phyloP scores from a whole-genome alignment of 495 filamentous ascomycete genomes.

The Annulohypoxylon maeteangense region DNA sequence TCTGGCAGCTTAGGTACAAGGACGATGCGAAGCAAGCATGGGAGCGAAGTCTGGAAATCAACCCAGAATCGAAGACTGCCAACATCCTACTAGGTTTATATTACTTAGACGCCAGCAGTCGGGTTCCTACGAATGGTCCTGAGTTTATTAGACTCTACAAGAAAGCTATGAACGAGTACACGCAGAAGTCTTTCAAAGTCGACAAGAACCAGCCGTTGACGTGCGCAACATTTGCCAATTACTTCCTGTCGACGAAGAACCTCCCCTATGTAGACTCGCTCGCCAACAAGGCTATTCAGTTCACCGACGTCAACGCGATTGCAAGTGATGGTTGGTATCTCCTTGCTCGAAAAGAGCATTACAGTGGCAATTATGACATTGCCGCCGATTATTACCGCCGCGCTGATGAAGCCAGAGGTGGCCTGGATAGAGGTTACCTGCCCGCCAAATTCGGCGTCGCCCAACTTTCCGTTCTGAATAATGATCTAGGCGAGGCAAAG shows the following conservation, averaged over 20 bases:
- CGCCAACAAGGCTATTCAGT: constrained; percentile 91
- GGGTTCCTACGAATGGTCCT: constrained; percentile 76
- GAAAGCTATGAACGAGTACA: constrained; percentile 93
- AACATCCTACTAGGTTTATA: constrained; percentile 90
- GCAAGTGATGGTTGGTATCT: constrained; percentile 97
- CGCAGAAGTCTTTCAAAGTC: constrained; percentile 92
- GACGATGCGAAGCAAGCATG: constrained; percentile 90
- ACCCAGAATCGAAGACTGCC: constrained; percentile 88
- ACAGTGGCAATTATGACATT: constrained; percentile 69
- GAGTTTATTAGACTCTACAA: constrained; percentile 85
- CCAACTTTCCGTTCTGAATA: constrained; percentile 84
- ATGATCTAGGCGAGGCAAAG: constrained; percentile 90
- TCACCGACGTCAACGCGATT: constrained; percentile 93
- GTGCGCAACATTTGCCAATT: constrained; percentile 86
- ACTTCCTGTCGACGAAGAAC: constrained; percentile 82
- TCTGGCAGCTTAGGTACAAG: constrained; percentile 94
- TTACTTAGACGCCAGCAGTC: constrained; percentile 83
- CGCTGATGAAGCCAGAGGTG: constrained; percentile 89
- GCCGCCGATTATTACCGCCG: constrained; percentile 85
- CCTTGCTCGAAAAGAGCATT: constrained; percentile 89
- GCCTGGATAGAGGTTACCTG: constrained; percentile 84
- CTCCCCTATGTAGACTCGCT: constrained; percentile 83
- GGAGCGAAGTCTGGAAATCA: constrained; percentile 87
- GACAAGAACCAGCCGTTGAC: constrained; percentile 93
- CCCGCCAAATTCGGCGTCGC: constrained; percentile 93